These are phyloP conservation scores for Lotus japonicus DNA, from an alignment of 306 rosid genomes.

Conservation along the genomic window DNA sequence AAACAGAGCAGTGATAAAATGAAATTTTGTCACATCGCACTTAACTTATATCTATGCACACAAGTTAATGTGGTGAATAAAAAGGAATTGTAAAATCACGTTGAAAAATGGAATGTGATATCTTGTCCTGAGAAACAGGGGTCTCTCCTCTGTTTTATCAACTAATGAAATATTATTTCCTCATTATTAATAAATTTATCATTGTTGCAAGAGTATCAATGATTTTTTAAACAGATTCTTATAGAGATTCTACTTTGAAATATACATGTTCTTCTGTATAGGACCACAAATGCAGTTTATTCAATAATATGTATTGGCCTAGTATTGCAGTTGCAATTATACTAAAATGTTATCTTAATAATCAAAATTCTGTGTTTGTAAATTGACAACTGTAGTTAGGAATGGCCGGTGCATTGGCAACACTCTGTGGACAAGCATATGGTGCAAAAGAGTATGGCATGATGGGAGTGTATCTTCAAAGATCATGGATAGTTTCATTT, in stretches of 20 bases:
- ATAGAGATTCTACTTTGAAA: too few relatives aligned
- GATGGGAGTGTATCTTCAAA: constrained; percentile 51
- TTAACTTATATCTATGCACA: too few relatives aligned
- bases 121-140: background rate
- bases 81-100: too few relatives aligned
- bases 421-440: constrained; percentile 58
- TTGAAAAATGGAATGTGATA: background rate
- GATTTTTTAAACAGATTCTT: too few relatives aligned
- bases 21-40: too few relatives aligned
- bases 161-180: background rate
- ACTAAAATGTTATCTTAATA: background rate
- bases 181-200: background rate
- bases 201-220: background rate
- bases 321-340: too few relatives aligned
- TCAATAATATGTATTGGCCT: too few relatives aligned
- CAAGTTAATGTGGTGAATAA: too few relatives aligned
- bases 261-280: too few relatives aligned
- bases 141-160: background rate
- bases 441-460: constrained; percentile 39
- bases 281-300: too few relatives aligned
- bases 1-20: too few relatives aligned
- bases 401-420: constrained; percentile 43
- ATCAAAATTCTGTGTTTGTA: background rate
- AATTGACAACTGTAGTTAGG: constrained; percentile 22
- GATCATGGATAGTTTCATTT: constrained; percentile 39